These are phyloP conservation scores for Neurospora sublineolata DNA, from an alignment of 495 filamentous ascomycete genomes.

Conservation along the genomic window DNA sequence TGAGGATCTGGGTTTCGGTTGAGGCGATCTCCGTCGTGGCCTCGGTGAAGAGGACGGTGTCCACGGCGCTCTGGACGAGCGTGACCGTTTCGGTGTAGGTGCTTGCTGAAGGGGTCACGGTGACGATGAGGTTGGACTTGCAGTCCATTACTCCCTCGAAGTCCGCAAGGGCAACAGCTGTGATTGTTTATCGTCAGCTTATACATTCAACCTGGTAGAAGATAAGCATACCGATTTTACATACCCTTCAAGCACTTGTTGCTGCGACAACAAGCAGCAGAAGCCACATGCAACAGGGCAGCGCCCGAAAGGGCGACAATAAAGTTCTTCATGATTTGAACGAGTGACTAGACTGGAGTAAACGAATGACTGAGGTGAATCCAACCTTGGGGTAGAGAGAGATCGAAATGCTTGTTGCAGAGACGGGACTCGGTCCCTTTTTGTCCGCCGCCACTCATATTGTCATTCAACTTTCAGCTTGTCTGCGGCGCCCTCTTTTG, in stretches of 20 bases:
- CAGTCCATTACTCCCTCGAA: not conserved
- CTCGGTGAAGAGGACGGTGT: constrained; percentile 3
- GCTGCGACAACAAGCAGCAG: constrained; percentile 1
- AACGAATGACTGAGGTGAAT: constrained; percentile 4
- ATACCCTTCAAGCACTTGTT: constrained; percentile 4
- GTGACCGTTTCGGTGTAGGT: constrained; percentile 1
- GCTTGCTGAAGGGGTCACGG: not conserved
- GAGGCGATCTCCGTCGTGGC: constrained; percentile 1
- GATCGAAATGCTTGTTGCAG: not conserved
- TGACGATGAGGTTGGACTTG: not conserved
- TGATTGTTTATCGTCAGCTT: not conserved
- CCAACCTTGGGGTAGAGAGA: not conserved
- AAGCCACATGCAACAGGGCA: not conserved
- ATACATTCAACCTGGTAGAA: not conserved
- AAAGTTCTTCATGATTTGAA: constrained; percentile 6
- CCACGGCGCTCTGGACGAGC: not conserved
- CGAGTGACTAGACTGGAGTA: not conserved
- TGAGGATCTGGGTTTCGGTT: not conserved
- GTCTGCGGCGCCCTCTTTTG: not conserved
- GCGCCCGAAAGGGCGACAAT: constrained; percentile 1
- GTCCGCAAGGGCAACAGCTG: not conserved
- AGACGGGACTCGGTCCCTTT: not conserved
- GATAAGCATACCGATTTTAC: not conserved
- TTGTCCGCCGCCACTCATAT: not conserved
- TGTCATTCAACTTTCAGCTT: not conserved